Percentiles rank a stretch among this genome's conserved stretches.
Conservation (phyloP, 2,329 filamentous ascomycete genomes). For the Penicillium griseofulvum region DNA sequence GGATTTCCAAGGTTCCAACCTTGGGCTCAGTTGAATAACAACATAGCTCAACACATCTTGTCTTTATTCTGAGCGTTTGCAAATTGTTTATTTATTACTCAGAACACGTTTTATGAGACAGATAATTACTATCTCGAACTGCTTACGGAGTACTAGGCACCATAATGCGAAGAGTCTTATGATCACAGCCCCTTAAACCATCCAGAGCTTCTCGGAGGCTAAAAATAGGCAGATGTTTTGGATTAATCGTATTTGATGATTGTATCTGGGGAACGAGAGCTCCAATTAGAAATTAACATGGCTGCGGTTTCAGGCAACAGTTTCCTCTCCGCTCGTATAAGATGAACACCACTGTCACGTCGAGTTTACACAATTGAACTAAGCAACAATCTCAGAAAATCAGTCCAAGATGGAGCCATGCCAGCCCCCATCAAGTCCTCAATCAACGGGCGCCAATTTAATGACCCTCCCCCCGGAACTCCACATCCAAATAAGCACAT, state of each 20-base stretch:
- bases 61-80: background rate
- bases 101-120: background rate
- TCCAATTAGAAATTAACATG: background rate
- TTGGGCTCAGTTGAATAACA: background rate
- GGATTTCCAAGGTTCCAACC: background rate
- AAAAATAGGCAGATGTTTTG: background rate
- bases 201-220: background rate
- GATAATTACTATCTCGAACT: background rate
- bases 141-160: background rate
- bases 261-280: background rate
- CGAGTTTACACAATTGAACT: background rate
- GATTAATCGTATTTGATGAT: background rate
- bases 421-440: background rate
- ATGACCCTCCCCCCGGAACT: slow-evolving; percentile 63
- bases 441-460: slow-evolving; percentile 30
- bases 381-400: background rate
- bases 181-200: background rate
- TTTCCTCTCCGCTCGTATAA: slow-evolving; percentile 2
- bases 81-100: background rate
- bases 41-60: background rate
- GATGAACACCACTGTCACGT: background rate
- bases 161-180: background rate
- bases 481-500: slow-evolving; percentile 60
- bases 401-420: background rate
- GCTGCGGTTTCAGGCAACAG: slow-evolving; percentile 9